Evolutionary conservation across 208 protist species (phyloP).

Genomic region (Blechomonas ayalai): DNA sequence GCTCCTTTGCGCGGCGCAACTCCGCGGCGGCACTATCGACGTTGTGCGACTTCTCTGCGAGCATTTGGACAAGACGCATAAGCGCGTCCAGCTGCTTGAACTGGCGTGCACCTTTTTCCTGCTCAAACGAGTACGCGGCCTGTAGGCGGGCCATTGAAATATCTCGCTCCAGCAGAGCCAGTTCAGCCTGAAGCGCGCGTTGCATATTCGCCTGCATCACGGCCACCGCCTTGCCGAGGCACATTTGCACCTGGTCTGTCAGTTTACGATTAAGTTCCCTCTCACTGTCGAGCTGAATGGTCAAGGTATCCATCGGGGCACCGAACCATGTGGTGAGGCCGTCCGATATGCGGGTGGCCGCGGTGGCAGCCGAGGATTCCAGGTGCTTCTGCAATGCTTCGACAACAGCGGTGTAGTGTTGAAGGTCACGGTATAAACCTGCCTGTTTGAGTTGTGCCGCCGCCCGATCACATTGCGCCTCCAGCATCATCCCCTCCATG

Average conservation of each 20-base stretch:
- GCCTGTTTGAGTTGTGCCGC: background rate
- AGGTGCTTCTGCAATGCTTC: background rate
- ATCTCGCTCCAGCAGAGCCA: slow-evolving; percentile 28
- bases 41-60: slow-evolving; percentile 42
- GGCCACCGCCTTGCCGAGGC: slow-evolving; percentile 18
- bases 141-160: slow-evolving; percentile 42
- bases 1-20: slow-evolving; percentile 27
- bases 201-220: slow-evolving; percentile 15
- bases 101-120: slow-evolving; percentile 26
- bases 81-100: slow-evolving; percentile 50
- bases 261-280: slow-evolving; percentile 28
- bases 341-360: background rate
- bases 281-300: slow-evolving; percentile 26
- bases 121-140: slow-evolving; percentile 30
- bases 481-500: background rate
- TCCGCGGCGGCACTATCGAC: slow-evolving; percentile 24
- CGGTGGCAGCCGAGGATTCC: background rate
- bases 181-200: slow-evolving; percentile 30
- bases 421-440: background rate
- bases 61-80: slow-evolving; percentile 47
- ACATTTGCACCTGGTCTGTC: slow-evolving; percentile 24
- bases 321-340: background rate
- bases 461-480: background rate
- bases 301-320: slow-evolving; percentile 4
- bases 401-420: background rate